A percentile compares a stretch with the other conserved stretches of the same genome.
These are phyloP conservation scores for Vitis vinifera DNA, from an alignment of 164 flowering plant species.

Conservation along the genomic window DNA sequence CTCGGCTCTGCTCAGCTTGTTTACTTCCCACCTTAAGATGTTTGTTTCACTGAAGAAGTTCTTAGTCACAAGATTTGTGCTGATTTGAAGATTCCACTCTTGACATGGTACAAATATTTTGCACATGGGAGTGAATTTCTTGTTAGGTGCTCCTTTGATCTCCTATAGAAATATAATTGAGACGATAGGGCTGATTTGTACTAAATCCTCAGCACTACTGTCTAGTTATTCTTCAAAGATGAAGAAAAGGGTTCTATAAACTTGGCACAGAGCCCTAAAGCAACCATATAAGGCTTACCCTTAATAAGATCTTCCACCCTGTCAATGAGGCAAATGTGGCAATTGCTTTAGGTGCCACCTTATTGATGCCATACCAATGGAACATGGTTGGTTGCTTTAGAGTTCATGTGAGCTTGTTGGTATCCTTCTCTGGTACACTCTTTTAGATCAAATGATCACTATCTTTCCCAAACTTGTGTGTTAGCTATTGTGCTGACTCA, in stretches of 20 bases:
- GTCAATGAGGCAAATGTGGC: not conserved
- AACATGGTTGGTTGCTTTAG: not conserved
- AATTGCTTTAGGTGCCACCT: not conserved
- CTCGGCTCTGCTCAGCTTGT: not conserved
- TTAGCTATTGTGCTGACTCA: constrained; percentile 11
- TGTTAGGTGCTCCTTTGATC: not conserved
- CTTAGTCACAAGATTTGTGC: constrained; percentile 7
- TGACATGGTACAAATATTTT: not conserved
- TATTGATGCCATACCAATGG: not conserved
- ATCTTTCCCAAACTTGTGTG: constrained; percentile 3
- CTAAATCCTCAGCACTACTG: constrained; percentile 8
- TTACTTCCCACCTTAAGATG: not conserved
- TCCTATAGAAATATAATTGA: constrained; percentile 9
- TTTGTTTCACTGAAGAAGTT: constrained; percentile 7
- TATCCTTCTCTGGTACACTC: not conserved
- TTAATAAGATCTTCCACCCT: not conserved
- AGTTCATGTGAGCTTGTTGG: constrained; percentile 8
- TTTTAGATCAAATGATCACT: constrained; percentile 13
- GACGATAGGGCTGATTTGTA: not conserved
- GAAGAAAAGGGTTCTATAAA: not conserved
- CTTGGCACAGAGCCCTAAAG: constrained; percentile 4
- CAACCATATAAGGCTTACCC: not conserved
- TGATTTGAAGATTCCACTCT: not conserved
- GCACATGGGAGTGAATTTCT: not conserved
- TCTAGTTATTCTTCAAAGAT: constrained; percentile 5